Percentiles rank a stretch among this genome's conserved stretches.
These are phyloP conservation scores for Quercus berberidifolia DNA, from an alignment of 306 rosid species.

Conservation along the genomic window DNA sequence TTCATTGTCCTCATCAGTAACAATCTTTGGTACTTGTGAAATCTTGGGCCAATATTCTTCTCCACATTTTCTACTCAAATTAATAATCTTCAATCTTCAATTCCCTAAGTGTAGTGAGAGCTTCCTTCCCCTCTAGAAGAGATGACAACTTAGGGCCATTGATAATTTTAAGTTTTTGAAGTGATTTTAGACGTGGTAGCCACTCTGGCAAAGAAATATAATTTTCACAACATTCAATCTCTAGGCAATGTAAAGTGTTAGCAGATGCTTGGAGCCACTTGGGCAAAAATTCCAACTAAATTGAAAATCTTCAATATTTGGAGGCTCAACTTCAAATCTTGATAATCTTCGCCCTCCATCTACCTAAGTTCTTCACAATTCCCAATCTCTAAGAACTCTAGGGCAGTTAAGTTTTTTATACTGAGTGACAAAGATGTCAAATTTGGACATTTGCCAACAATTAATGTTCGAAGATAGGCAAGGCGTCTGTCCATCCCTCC, in stretches of 20 bases:
- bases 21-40: background rate
- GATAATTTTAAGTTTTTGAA: background rate
- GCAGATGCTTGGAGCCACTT: too few species aligned
- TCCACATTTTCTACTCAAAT: background rate
- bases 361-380: background rate
- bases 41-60: background rate
- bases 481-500: background rate
- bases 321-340: background rate
- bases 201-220: conserved; percentile 18
- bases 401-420: background rate
- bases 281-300: background rate
- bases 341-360: background rate
- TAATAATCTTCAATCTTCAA: background rate
- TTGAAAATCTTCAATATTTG: background rate
- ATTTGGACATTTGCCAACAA: background rate
- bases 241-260: background rate
- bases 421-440: conserved; percentile 22
- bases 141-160: background rate
- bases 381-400: background rate
- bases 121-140: background rate
- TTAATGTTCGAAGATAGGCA: background rate
- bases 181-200: conserved; percentile 6
- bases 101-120: background rate
- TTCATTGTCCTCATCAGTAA: background rate
- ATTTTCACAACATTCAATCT: background rate